Evolutionary conservation across 2,329 filamentous ascomycete genomes (phyloP), one percentile per base, ranked within the genome.

Genomic region (Microdochium paspali): DNA sequence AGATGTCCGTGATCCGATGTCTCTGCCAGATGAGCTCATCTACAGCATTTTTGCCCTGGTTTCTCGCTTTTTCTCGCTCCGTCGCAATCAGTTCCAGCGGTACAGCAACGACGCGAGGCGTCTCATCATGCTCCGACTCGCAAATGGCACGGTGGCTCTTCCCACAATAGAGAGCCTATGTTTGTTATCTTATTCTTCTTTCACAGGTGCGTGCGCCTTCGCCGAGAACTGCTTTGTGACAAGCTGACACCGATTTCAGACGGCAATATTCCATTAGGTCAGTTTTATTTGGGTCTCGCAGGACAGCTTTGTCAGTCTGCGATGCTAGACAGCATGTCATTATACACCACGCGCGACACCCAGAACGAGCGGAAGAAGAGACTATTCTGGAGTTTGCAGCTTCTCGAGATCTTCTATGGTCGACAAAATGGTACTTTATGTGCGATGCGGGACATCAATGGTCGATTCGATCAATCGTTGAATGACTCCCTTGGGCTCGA

Each of bases 121-220:
- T 47, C 56, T 65, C 52, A 66, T 62, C 52, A 76, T 75, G 72
- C 63, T 73, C 4, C 69, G 72, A 20, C 69, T 76, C 30, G 72
- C 73, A 1, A 73, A 73, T 49, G 73, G 73, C 2, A 67, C 69
- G 0, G 73, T 76, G 2, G 68, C 71, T 45, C 57, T 76, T 2
- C 61, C 66, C 15, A 76, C 72, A 0, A 69, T 76, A 3, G 72
- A 76, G 51, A 74, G 71, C 51, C 52, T 76, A 7, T 76, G 73
- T 56, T 57, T 76, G 4, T 62, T 76, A 1, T 68, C 72, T 0
- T 75, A 72, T 43, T 72, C 70, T 2, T 69, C 66, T 0, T 76
- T 76, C 47, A 67, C 74, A 46, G 71, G 73, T 71, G 67, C 30
- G 56, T 12, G 9, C 42, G 7, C 26, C 42, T 3, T 15, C 21